Evolutionary conservation across 257 asterid genomes (phyloP), one percentile per base, ranked within the genome.

Genomic region (Cordia subcordata): DNA sequence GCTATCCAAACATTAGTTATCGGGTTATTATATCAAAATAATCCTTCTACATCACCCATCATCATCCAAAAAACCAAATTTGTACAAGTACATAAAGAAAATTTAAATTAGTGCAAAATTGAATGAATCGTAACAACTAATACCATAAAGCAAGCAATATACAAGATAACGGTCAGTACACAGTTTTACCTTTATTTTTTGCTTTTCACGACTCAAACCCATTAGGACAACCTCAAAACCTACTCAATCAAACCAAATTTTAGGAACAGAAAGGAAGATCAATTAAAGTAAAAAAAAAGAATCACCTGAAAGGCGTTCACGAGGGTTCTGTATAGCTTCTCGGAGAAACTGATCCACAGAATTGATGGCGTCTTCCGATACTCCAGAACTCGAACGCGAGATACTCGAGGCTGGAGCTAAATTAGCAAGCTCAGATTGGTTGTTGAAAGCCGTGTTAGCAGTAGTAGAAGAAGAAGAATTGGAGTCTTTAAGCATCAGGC

Each of bases 281-380:
- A 22, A n/a, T 0, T 11, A 4, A 37, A 58, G 13, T 21, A 18
- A 4, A 21, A 16, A 44, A 4, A 22, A 53, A 58, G 57, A 72
- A 79, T 69, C 57, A 88, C 99, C 99, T 1, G 99, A 94, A 54
- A 94, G 87, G 22, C 99, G 95, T 75, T 94, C 99, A 6, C 99
- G 88, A 60, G 99, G 96, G 81, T 94, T 94, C 76, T 94, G 99
- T 66, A 94, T 68, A 53, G 99, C 99, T 68, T 94, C 99, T 46
- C 87, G 82, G 54, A 94, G 75, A 76, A 94, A 90, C 83, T 83
- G 97, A 83, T 94, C 99, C 59, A 94, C 99, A 0, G 95, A 77
- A 73, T 65, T 81, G n/a, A 87, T 63, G 73, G 74, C 79, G 74
- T 82, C 84, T 8, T 83, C 97, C 17, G 85, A 66, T 47, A 65